Evolutionary conservation across 202 grass and related monocot genomes (phyloP), one percentile per base, ranked within the genome.

Genomic region (Setaria italica): DNA sequence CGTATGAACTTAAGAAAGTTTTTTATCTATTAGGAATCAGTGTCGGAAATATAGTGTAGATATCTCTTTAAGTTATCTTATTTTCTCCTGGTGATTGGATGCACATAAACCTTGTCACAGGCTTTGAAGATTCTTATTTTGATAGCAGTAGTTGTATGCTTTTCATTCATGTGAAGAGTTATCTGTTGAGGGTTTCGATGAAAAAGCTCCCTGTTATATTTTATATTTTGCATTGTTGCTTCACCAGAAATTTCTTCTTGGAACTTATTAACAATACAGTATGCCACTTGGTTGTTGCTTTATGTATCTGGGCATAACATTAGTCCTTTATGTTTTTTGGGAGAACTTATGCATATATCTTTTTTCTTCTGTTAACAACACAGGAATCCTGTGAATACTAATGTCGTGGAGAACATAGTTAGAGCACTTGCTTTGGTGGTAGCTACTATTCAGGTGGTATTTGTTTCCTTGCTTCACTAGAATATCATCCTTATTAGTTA

Each of bases 331-430:
- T 39, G 0, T 77, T 76, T 76, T 48, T 62, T 45, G 49, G 82
- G 21, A 49, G 70, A 41, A 13, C 55, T 43, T 81, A 56, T 58
- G 70, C 43, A 67, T 47, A 74, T 42, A 66, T 71, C 4, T 12
- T 67, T 67, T 45, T 80, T 34, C 12, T 76, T 82, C 47, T 80
- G 47, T 78, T 62, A 21, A 87, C 84, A 58, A 78, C 80, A 73
- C 82, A 99, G 96, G 92, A 90, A 95, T 74, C 91, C 96, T 65
- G 88, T 78, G 58, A 99, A 99, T 87, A 99, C 96, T 69, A 99
- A 95, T 95, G 93, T 99, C 32, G 93, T 99, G 71, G 91, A 99
- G 82, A 99, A 95, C 73, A 95, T 99, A 60, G 96, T 99, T 74
- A 95, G 81, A 85, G 88, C 96, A 83, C 86, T 99, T 87, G 96